Base-by-base conservation (phyloP, 164 flowering plant species). In the Chimonanthus salicifolius region DNA sequence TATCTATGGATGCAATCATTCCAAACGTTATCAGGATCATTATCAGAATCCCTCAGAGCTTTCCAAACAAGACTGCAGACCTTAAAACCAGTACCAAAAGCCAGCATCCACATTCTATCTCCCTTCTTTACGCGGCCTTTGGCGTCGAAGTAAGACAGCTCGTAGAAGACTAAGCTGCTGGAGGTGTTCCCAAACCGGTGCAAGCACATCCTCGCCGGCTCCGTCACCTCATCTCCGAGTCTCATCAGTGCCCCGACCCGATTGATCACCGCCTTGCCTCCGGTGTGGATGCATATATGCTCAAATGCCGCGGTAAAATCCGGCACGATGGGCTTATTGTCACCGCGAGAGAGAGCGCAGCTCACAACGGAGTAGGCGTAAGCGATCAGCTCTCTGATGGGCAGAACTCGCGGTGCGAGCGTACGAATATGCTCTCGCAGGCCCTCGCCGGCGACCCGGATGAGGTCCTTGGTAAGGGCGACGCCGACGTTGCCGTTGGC, bases 51-150 rank as follows among this genome's bases (percentile, higher is more conserved):
- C 48, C 58, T 65, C n/a, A 85, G 72, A 66, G 81, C 77, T 77
- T 79, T 84, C 84, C 86, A 84, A 62, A 87, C 88, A 63, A 84
- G 79, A 20, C 88, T 85, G 3, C 88, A 80, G 44, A 84, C 87
- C 74, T 89, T 89, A 71, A 85, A 89, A 45, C 93, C 93, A 0
- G 91, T 85, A n/a, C 93, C 90, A 63, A 89, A 89, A 49, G 88
- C 88, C 77, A 82, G 74, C 87, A 89, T 85, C 88, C 88, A 87
- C 72, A 86, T 73, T 73, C 68, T 78, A 44, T 89, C 93, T 1
- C 85, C 88, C 70, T 71, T 85, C 74, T 80, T 86, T 3, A 85
- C 72, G 51, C 85, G 80, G 67, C 68, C 71, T 48, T 89, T 87
- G 0, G 89, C 89, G 64, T 87, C 93, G 71, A 89, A 83, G 74